Base-by-base conservation (phyloP, 495 filamentous ascomycete species). In the Cladorrhinum samala region DNA sequence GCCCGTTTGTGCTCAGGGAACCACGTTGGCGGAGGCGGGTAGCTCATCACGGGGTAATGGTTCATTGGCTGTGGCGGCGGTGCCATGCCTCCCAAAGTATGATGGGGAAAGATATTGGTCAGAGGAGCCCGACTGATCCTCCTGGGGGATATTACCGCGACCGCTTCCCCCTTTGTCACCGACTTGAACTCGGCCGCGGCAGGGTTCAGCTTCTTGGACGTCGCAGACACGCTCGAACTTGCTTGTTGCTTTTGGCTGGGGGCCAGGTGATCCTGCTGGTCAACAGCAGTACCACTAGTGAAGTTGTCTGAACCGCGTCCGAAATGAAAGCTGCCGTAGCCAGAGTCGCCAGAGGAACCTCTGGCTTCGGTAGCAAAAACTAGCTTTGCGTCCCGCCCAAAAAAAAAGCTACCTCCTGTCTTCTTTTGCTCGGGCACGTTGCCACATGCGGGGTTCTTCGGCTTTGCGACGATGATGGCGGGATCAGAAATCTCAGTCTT, bases 171-270 rank as follows among this genome's bases (percentile, higher is more conserved):
- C 2, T 24, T 27, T 4, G n/a, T 27, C 2, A 36, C 43, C 8
- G 57, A 57, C 48, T 50, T 63, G 47, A 68, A 68, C 48, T 68
- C 61, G n/a, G 57, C 57, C 2, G 66, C 61, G 11, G 61, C 49
- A 30, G 66, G 66, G 30, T 68, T 67, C 36, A 68, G 44, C 30
- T 42, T 56, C 42, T 61, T 62, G 21, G 11, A 46, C 48, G 7
- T 49, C 27, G 19, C 19, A 21, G 25, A 46, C 25, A 17, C 18
- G 18, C 30, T 14, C 17, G 27, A 46, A 7, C 16, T 19, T 24
- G 52, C 45, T 30, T 53, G 16, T 33, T 13, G 45, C 14, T 4
- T 39, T 3, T 18, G 20, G n/a, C 3, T 2, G 1, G 43, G 14
- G 1, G n/a, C n/a, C n/a, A n/a, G n/a, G n/a, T n/a, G n/a, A n/a